phyloP scores from a whole-genome alignment of 2,329 filamentous ascomycete genomes.

The Ceratocystis cubensis region DNA sequence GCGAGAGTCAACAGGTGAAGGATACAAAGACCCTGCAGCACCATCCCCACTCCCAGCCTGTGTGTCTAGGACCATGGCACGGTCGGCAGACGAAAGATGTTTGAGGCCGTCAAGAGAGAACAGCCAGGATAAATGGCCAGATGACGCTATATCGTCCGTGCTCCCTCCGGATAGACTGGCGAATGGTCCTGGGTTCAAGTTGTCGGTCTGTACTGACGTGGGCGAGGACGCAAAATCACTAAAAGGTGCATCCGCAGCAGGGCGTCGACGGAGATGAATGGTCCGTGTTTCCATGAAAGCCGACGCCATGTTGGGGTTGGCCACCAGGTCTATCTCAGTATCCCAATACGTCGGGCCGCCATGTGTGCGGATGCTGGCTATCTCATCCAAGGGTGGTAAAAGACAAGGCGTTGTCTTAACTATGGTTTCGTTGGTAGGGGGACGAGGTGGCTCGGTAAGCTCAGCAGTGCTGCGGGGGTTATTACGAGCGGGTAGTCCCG shows the following conservation, averaged over 20 bases:
- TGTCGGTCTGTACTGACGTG: background rate
- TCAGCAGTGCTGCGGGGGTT: background rate
- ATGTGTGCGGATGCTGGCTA: constrained; percentile 47
- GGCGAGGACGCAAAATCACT: background rate
- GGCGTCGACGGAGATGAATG: constrained; percentile 59
- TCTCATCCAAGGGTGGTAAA: constrained; percentile 51
- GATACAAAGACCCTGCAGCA: constrained; percentile 27
- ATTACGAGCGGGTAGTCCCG: constrained; percentile 21
- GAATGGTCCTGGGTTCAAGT: background rate
- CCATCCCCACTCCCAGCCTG: constrained; percentile 38
- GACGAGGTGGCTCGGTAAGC: constrained; percentile 24
- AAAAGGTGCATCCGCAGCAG: constrained; percentile 57
- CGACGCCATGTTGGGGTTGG: constrained; percentile 46
- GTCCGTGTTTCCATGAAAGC: constrained; percentile 57
- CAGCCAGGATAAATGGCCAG: constrained; percentile 57
- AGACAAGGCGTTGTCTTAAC: constrained; percentile 45
- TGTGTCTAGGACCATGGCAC: constrained; percentile 45
- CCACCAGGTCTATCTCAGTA: constrained; percentile 59
- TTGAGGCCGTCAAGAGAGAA: constrained; percentile 49
- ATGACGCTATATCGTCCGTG: constrained; percentile 13
- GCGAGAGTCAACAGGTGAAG: constrained; percentile 51
- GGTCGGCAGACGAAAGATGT: constrained; percentile 52
- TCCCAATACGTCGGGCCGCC: constrained; percentile 64
- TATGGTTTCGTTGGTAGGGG: background rate
- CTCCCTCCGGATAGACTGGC: background rate